Percentiles rank a stretch among this genome's conserved stretches.
phyloP scores from a whole-genome alignment of 495 filamentous ascomycete species.

The Penicillium daleae region DNA sequence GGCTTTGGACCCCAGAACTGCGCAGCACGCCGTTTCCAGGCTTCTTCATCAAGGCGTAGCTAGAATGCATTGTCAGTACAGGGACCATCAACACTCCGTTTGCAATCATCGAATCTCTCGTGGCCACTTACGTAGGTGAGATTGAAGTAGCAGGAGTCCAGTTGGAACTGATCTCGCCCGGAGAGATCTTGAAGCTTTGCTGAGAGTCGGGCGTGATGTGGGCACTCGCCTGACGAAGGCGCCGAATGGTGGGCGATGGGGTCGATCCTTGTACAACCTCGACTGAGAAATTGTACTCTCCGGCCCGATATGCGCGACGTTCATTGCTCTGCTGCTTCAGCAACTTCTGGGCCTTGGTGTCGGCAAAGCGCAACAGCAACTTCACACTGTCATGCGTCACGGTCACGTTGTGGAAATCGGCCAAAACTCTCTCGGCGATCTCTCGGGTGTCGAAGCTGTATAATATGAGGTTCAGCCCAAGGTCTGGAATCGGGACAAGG shows the following conservation, averaged over 20 bases:
- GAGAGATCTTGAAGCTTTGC: constrained; percentile 43
- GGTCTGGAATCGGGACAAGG: not conserved
- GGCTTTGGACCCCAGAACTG: constrained; percentile 38
- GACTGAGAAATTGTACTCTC: constrained; percentile 81
- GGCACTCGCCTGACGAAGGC: constrained; percentile 34
- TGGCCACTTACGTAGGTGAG: constrained; percentile 48
- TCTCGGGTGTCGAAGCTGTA: constrained; percentile 83
- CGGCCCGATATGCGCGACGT: constrained; percentile 88
- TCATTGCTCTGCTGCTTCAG: constrained; percentile 93
- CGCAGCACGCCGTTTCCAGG: constrained; percentile 33
- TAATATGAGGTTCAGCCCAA: constrained; percentile 1
- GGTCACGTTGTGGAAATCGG: constrained; percentile 72
- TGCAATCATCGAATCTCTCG: not conserved
- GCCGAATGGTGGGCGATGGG: constrained; percentile 43
- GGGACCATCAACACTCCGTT: not conserved
- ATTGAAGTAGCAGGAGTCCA: constrained; percentile 57
- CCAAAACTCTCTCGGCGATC: constrained; percentile 83
- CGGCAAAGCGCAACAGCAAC: constrained; percentile 93
- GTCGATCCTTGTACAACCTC: constrained; percentile 50
- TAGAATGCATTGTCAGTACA: constrained; percentile 33
- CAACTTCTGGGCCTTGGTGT: constrained; percentile 93
- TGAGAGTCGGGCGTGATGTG: constrained; percentile 48
- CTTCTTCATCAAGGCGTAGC: constrained; percentile 43
- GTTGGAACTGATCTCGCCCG: constrained; percentile 43
- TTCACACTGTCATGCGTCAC: constrained; percentile 67